Evolutionary conservation across 2,329 filamentous ascomycete species (phyloP), one percentile per base, ranked within the genome.

Genomic region (Fusarium chlamydosporum): DNA sequence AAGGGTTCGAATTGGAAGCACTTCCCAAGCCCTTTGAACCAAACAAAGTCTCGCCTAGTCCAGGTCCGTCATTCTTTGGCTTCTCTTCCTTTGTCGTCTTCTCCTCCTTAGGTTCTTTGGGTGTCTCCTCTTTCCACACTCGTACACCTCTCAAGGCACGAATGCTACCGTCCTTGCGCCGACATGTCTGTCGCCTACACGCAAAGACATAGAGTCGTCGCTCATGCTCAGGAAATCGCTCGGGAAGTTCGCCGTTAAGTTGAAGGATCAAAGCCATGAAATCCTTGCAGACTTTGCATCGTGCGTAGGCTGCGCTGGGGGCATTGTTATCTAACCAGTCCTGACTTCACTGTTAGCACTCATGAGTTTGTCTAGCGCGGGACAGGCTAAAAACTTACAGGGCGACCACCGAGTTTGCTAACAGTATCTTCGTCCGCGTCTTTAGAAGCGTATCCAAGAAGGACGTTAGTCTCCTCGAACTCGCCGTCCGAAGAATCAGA

Each of bases 191-290:
- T 70, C 88, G 86, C 61, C 89, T 87, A 79, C 96, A 99, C 18
- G 88, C 88, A 78, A 97, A 94, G 13, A 99, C 84, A 76, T 97
- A 98, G 18, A 99, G 78, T 65, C 95, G 88, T 71, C 96, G 86
- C 75, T 97, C 93, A 79, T 98, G 93, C 57, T 90, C 89, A 3
- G 94, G 92, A 75, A 97, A 97, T 48, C 89, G 86, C 56, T 95
- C 91, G 15, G 94, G 94, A 5, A 98, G 85, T 77, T 97, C 94
- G 74, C 89, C 94, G 79, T 99, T 93, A 29, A 99, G 86, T 79
- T 99, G 94, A 46, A 99, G 86, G 4, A 99, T 87, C 12, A 98
- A 85, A 2, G 89, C 90, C 88, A 97, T 93, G 53, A 93, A 81
- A 53, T 89, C 87, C 71, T 93, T 92, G 87, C 96, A 99, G 70